Evolutionary conservation across 768 basidiomycete species (phyloP).

Genomic region (Pluteus cervinus): DNA sequence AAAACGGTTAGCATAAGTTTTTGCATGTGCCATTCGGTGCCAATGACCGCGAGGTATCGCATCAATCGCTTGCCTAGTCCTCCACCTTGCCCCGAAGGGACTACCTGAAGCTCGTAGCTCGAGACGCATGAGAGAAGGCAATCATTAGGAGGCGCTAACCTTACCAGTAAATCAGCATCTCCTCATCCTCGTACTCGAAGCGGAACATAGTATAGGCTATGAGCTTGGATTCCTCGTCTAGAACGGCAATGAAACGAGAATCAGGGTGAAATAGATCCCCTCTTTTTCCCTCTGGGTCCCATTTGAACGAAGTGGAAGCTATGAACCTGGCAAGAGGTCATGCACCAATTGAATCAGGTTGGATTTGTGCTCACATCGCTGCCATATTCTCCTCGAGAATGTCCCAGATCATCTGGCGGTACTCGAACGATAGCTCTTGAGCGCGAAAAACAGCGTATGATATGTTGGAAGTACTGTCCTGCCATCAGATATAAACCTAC

Average conservation of each 20-base stretch:
- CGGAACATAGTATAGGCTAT: conserved; percentile 56
- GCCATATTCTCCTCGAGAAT: conserved; percentile 57
- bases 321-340: conserved; percentile 33
- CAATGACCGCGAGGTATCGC: conserved; percentile 43
- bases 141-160: conserved; percentile 6
- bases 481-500: too few species aligned
- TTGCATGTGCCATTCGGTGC: conserved; percentile 48
- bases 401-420: conserved; percentile 44
- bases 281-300: conserved; percentile 51
- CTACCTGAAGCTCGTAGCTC: conserved; percentile 79
- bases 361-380: conserved; percentile 25
- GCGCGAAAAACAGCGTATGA: too few species aligned
- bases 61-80: conserved; percentile 60
- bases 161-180: conserved; percentile 69
- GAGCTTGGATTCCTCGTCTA: conserved; percentile 12
- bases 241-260: conserved; percentile 57
- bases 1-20: conserved; percentile 75
- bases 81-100: conserved; percentile 29
- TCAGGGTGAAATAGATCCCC: conserved; percentile 53
- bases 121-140: conserved; percentile 1
- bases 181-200: conserved; percentile 62
- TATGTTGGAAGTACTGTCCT: too few species aligned
- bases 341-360: neutral
- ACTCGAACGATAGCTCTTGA: conserved; percentile 24
- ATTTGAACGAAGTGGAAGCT: conserved; percentile 59